Conservation (phyloP, 805 yeast species). For the Yarrowia sp. region DNA sequence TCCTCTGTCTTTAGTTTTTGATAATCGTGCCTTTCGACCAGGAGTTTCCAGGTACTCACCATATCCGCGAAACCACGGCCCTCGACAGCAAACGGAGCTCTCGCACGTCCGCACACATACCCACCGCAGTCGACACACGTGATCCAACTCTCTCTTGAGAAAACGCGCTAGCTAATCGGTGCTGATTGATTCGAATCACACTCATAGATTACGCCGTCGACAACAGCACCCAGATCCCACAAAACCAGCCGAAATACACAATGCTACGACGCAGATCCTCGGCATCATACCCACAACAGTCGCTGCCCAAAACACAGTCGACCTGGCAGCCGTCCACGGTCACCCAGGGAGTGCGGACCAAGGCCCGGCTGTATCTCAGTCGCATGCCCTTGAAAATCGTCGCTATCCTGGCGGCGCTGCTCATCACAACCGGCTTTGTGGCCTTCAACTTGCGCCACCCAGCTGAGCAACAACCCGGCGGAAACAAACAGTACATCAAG, state of each 20-base stretch:
- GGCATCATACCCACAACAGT: constrained; percentile 31
- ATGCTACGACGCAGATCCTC: constrained; percentile 37
- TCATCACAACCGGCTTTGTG: constrained; percentile 34
- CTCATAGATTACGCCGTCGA: too few species aligned
- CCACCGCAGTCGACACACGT: background rate
- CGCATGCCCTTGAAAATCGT: constrained; percentile 21
- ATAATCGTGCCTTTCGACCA: constrained; percentile 4
- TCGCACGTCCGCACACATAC: too few species aligned
- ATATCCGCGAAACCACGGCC: constrained; percentile 4
- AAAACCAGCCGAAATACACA: background rate
- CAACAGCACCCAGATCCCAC: background rate
- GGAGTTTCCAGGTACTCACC: background rate
- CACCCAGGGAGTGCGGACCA: constrained; percentile 21
- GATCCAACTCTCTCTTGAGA: background rate
- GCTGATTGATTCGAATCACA: background rate
- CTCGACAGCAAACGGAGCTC: background rate
- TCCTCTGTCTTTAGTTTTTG: constrained; percentile 20
- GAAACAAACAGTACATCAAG: constrained; percentile 19
- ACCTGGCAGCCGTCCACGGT: constrained; percentile 23
- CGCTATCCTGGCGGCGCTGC: constrained; percentile 11
- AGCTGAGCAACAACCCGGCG: constrained; percentile 19
- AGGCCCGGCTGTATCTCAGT: constrained; percentile 2
- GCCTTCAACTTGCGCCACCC: constrained; percentile 26
- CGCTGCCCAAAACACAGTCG: constrained; percentile 17
- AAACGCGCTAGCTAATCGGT: constrained; percentile 1